Base-by-base conservation (phyloP, 1,284 basidiomycete genomes). In the Coniferiporia sulphurascens region DNA sequence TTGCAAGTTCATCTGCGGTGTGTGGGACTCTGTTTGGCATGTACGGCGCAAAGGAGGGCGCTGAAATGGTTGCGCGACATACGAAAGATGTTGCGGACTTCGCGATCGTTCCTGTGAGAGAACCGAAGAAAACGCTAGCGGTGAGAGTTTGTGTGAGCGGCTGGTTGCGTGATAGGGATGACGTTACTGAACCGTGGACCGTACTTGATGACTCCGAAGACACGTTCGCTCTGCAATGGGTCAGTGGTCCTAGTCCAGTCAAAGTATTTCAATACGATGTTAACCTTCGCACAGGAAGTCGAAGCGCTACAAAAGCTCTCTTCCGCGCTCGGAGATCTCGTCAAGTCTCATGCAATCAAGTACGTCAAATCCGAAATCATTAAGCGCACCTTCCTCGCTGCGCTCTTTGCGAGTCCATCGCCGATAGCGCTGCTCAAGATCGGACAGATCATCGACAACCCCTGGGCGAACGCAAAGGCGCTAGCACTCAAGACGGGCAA, bases 221-320 rank as follows among this genome's bases (percentile, higher is more conserved):
- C 62, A 83, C 82, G 0, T 81, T 77, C 65, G 81, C 82, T 4
- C 67, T 85, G 56, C 81, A 79, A 72, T 84, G 82, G 82, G 82
- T 83, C 63, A 57, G 76, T 22, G 9, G 32, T 2, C 46, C 49
- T 22, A 35, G 36, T 45, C 19, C 41, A 17, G 8, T 45, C 10
- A 44, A 34, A 19, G 32, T 32, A 45, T 32, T 8, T 21, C 36
- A 22, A 13, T 35, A 45, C 19, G 51, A 15, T 41, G 13, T 17
- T 4, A 1, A 53, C 13, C 13, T 38, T 32, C 0, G 12, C 55
- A 13, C 61, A 84, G 82, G 83, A 85, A 73, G 79, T 83, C 1
- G 72, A 83, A 59, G 81, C 81, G 5, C 65, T 84, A 53, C 65
- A 77, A 64, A 72, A 75, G 9, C 73, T 85, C 1, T 80, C 83